These are phyloP conservation scores for Chlorella sp. DNA, from an alignment of 139 green algal genomes.

Conservation along the genomic window DNA sequence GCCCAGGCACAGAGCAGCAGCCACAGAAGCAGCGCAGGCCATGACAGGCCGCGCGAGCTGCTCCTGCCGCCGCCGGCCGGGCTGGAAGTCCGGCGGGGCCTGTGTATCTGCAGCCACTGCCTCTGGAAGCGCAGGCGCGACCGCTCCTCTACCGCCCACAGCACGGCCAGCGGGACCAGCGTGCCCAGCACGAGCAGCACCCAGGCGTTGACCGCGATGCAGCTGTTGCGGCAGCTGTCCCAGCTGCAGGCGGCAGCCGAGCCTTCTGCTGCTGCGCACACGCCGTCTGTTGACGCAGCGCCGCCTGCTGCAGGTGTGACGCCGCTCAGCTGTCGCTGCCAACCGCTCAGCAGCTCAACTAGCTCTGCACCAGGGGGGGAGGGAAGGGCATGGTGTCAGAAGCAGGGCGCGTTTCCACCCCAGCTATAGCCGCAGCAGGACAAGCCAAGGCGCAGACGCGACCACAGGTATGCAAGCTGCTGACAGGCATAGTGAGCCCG, in stretches of 20 bases:
- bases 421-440: too few species aligned
- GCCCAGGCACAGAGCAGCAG: neutral
- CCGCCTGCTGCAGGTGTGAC: neutral
- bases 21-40: neutral
- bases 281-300: neutral
- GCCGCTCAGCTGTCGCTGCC: neutral
- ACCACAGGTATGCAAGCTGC: too few species aligned
- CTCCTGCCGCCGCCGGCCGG: neutral
- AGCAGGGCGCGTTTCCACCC: too few species aligned
- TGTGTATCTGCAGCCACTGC: constrained; percentile 5
- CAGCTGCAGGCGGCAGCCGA: neutral
- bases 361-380: neutral
- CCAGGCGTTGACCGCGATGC: constrained; percentile 10
- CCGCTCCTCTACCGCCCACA: constrained; percentile 3
- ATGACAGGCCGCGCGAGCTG: neutral
- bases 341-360: neutral
- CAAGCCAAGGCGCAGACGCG: too few species aligned
- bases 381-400: neutral
- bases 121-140: constrained; percentile 4
- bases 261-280: neutral
- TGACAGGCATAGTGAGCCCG: neutral
- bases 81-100: neutral
- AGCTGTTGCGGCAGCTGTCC: neutral
- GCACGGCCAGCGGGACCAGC: constrained; percentile 11
- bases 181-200: constrained; percentile 5